Conservation (phyloP, 805 yeast genomes). For the Suhomyces emberorum region DNA sequence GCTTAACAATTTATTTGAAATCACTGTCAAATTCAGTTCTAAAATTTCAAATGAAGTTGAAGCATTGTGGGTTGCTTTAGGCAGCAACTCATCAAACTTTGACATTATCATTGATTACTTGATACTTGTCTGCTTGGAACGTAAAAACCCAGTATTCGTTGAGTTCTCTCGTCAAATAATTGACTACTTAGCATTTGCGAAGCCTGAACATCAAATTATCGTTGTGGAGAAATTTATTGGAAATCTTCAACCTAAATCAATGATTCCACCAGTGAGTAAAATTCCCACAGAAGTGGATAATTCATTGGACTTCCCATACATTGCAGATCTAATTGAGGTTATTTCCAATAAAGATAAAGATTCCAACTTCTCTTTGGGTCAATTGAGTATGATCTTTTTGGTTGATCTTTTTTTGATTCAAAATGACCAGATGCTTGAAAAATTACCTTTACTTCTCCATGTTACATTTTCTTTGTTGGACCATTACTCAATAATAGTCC, state of each 20-base stretch:
- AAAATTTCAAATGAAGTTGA: slow-evolving; percentile 83
- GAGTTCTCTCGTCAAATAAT: slow-evolving; percentile 78
- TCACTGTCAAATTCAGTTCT: slow-evolving; percentile 74
- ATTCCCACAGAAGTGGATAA: not conserved
- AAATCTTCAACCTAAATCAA: slow-evolving; percentile 76
- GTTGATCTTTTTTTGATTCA: slow-evolving; percentile 76
- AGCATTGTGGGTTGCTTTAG: slow-evolving; percentile 94
- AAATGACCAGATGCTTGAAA: slow-evolving; percentile 55
- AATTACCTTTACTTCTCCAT: slow-evolving; percentile 74
- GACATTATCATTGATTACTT: slow-evolving; percentile 70
- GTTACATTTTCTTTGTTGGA: slow-evolving; percentile 78
- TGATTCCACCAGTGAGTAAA: slow-evolving; percentile 66
- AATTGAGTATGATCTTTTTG: slow-evolving; percentile 76
- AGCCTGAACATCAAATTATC: slow-evolving; percentile 41
- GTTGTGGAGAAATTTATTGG: slow-evolving; percentile 60
- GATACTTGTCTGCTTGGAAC: slow-evolving; percentile 61
- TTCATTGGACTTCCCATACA: slow-evolving; percentile 55
- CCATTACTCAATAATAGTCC: slow-evolving; percentile 80
- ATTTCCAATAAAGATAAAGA: slow-evolving; percentile 55
- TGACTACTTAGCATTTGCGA: slow-evolving; percentile 62
- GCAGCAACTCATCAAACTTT: slow-evolving; percentile 65
- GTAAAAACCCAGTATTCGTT: slow-evolving; percentile 71
- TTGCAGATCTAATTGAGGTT: slow-evolving; percentile 67
- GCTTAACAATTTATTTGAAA: slow-evolving; percentile 73
- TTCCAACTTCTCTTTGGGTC: slow-evolving; percentile 82